Base-by-base conservation (phyloP, 495 filamentous ascomycete species). In the Trichoderma gamsii region DNA sequence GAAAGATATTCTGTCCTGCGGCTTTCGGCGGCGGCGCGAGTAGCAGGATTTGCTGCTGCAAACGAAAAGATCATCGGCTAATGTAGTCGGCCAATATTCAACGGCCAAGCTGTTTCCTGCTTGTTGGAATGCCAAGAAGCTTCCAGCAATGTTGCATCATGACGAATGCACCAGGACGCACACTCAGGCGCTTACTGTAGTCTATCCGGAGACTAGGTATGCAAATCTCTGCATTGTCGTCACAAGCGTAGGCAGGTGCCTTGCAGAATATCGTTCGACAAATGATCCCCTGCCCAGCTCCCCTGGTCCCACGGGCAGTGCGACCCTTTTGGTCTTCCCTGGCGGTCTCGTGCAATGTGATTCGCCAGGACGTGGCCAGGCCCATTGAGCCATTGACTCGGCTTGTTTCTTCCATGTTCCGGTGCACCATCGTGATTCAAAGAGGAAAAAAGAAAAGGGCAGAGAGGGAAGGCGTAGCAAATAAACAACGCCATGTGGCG, bases 391-490 rank as follows among this genome's bases (percentile, higher is more conserved):
- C 56, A 32, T 61, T 32, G 25, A 61, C 56, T 32, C 56, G 56
- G 56, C 56, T 61, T 32, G 56, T 61, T 61, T 61, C 56, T 32
- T 32, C 56, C 56, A 59, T 59, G 56, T 61, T 61, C 56, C 56
- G 56, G 12, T 25, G 56, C 56, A 29, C 9, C 56, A 61, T 61
- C 16, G 25, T 29, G 56, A 61, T 61, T 29, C 1, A 61, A 27
- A 61, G 3, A 61, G 16, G 27, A 16, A 49, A 15, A 35, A 18
- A 25, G n/a, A 12, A 21, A 21, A 59, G 23, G 51, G n/a, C 11
- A 59, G 16, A 59, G 51, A 21, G 21, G 51, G 51, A 23, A 59
- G 51, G 51, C 7, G 56, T 7, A 61, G 13, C 12, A 18, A 23
- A 18, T 11, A 21, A 32, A 32, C 13, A 61, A 61, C 29, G 27